Percentiles rank a stretch among this genome's conserved stretches.
phyloP scores from a whole-genome alignment of 2,329 filamentous ascomycete genomes.

The Aspergillus ibericus region DNA sequence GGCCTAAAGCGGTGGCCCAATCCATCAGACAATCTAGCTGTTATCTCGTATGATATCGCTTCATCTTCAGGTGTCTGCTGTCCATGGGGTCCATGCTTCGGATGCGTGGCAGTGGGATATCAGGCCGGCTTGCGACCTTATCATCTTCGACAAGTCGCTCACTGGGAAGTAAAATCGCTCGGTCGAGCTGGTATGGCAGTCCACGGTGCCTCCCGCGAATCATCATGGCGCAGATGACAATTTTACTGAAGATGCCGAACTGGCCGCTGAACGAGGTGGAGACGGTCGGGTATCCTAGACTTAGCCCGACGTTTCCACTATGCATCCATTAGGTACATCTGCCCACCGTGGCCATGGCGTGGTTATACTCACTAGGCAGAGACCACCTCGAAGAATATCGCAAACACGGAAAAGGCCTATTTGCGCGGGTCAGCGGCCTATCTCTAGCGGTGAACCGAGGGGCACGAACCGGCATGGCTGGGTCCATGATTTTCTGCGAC shows the following conservation, averaged over 20 bases:
- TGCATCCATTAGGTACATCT: constrained; percentile 9
- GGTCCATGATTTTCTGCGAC: constrained; percentile 29
- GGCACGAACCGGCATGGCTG: constrained; percentile 25
- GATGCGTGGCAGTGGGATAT: not conserved
- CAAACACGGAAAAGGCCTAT: constrained; percentile 54
- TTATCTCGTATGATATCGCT: constrained; percentile 3
- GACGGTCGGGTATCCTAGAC: constrained; percentile 32
- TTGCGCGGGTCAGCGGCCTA: not conserved
- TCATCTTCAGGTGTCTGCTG: constrained; percentile 1
- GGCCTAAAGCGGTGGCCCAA: not conserved
- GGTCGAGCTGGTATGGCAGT: constrained; percentile 57
- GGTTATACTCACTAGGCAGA: constrained; percentile 38
- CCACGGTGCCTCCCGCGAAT: constrained; percentile 56
- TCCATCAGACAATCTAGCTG: not conserved
- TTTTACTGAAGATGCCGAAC: constrained; percentile 53
- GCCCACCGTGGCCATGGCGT: not conserved
- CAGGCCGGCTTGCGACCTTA: not conserved
- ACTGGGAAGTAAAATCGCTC: constrained; percentile 37
- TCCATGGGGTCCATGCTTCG: constrained; percentile 8
- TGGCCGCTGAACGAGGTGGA: constrained; percentile 41
- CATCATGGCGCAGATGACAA: constrained; percentile 58
- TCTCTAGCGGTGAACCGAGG: not conserved
- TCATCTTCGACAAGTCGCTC: constrained; percentile 23
- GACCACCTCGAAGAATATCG: constrained; percentile 49
- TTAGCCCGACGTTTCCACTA: constrained; percentile 37